phyloP scores from a whole-genome alignment of 805 yeast species.

The Clavispora vitiphila region DNA sequence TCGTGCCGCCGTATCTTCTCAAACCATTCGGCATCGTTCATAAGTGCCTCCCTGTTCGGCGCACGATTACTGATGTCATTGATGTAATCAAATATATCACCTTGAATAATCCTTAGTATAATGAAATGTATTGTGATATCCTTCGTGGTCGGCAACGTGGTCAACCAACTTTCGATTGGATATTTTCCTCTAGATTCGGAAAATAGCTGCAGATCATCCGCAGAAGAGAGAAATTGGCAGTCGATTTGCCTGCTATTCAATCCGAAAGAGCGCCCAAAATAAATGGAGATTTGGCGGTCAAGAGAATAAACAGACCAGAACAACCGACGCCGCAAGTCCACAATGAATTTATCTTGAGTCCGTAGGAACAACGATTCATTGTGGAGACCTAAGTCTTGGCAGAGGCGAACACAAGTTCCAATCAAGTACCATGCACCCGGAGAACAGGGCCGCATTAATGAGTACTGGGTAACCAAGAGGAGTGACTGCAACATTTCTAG shows the following conservation, averaged over 20 bases:
- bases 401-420: slow-evolving; percentile 13
- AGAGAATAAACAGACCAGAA: slow-evolving; percentile 10
- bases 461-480: slow-evolving; percentile 14
- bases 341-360: slow-evolving; percentile 2
- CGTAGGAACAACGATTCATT: slow-evolving; percentile 4
- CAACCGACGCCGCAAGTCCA: slow-evolving; percentile 7
- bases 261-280: slow-evolving; percentile 7
- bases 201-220: slow-evolving; percentile 5
- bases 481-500: slow-evolving; percentile 15
- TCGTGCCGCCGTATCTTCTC: slow-evolving; percentile 1
- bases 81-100: slow-evolving; percentile 5
- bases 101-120: slow-evolving; percentile 7
- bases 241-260: slow-evolving; percentile 6
- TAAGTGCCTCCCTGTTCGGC: neutral
- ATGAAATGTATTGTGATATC: slow-evolving; percentile 5
- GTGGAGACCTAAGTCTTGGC: slow-evolving; percentile 15
- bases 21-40: neutral
- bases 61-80: slow-evolving; percentile 5
- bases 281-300: slow-evolving; percentile 9
- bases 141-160: neutral
- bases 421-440: slow-evolving; percentile 18
- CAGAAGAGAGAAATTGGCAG: slow-evolving; percentile 4
- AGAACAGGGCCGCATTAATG: slow-evolving; percentile 16
- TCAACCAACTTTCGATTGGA: neutral
- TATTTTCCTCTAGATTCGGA: neutral